Conservation (phyloP, 306 rosid genomes). For the Senna tora region DNA sequence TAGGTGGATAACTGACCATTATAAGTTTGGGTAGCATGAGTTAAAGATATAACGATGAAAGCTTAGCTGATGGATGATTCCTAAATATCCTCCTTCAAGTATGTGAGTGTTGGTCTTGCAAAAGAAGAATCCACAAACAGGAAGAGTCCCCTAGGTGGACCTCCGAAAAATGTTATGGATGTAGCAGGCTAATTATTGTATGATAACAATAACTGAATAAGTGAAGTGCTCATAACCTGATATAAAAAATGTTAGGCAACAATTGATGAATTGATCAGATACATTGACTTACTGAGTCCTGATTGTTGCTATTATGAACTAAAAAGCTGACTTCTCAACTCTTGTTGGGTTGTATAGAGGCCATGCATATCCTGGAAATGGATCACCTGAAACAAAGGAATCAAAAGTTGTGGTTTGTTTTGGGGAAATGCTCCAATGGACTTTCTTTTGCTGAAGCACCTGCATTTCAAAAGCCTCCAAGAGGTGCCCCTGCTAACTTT, state of each 20-base stretch:
- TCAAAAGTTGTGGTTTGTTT: slow-evolving; percentile 82
- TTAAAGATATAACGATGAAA: no score
- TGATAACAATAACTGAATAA: no score
- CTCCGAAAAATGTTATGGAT: no score
- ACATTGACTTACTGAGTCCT: background rate
- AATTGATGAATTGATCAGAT: background rate
- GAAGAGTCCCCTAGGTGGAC: no score
- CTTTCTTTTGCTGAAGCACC: slow-evolving; percentile 89
- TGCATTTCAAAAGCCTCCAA: slow-evolving; percentile 93
- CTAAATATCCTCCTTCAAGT: no score
- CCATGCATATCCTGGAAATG: slow-evolving; percentile 67
- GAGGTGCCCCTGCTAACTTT: slow-evolving; percentile 99
- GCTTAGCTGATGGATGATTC: no score
- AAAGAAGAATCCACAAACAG: no score
- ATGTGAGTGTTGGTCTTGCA: no score
- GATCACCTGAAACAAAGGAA: slow-evolving; percentile 57
- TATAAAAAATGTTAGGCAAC: background rate
- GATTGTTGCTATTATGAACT: background rate
- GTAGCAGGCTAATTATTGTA: no score
- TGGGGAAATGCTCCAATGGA: slow-evolving; percentile 89
- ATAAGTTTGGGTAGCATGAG: background rate
- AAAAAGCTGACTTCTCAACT: no score
- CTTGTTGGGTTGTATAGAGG: slow-evolving; percentile 38
- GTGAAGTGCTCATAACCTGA: no score
- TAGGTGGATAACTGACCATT: background rate